Evolutionary conservation across 371 early-diverging fungal species (phyloP).

Genomic region (Rhizopus arrhizus): DNA sequence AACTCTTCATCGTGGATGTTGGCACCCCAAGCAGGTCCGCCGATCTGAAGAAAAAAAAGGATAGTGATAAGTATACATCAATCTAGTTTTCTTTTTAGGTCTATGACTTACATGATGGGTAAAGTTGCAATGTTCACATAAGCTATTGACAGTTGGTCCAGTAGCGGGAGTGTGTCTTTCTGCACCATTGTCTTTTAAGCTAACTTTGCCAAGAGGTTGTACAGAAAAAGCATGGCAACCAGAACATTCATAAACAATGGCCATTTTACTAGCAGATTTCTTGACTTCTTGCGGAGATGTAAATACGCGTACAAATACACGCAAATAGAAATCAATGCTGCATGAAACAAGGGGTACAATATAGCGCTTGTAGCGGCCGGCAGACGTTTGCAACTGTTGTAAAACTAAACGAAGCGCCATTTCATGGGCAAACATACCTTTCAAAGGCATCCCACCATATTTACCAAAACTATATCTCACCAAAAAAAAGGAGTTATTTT

Average conservation of each 20-base stretch:
- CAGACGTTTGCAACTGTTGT: slow-evolving; percentile 82
- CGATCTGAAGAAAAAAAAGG: slow-evolving; percentile 56
- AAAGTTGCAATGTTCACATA: slow-evolving; percentile 77
- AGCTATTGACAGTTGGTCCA: slow-evolving; percentile 63
- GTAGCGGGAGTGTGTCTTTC: slow-evolving; percentile 61
- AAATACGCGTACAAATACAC: slow-evolving; percentile 96
- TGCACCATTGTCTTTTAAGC: slow-evolving; percentile 50
- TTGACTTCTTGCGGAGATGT: slow-evolving; percentile 80
- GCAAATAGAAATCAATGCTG: slow-evolving; percentile 98
- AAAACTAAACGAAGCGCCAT: slow-evolving; percentile 89
- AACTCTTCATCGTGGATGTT: slow-evolving; percentile 85
- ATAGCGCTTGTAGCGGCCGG: slow-evolving; percentile 83
- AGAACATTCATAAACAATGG: slow-evolving; percentile 82
- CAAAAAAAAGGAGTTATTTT: too few species aligned
- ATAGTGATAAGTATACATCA: not conserved
- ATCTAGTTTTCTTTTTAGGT: not conserved
- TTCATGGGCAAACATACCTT: slow-evolving; percentile 82
- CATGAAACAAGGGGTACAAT: slow-evolving; percentile 95
- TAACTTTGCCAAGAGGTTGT: slow-evolving; percentile 71
- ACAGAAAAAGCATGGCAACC: slow-evolving; percentile 77
- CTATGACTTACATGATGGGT: slow-evolving; percentile 60
- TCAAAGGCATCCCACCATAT: slow-evolving; percentile 93
- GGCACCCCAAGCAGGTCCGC: slow-evolving; percentile 95
- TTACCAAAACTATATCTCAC: slow-evolving; percentile 73
- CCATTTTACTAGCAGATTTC: slow-evolving; percentile 75